Evolutionary conservation across 2,329 filamentous ascomycete genomes (phyloP), one percentile per base, ranked within the genome.

Genomic region (Neurospora crassa): DNA sequence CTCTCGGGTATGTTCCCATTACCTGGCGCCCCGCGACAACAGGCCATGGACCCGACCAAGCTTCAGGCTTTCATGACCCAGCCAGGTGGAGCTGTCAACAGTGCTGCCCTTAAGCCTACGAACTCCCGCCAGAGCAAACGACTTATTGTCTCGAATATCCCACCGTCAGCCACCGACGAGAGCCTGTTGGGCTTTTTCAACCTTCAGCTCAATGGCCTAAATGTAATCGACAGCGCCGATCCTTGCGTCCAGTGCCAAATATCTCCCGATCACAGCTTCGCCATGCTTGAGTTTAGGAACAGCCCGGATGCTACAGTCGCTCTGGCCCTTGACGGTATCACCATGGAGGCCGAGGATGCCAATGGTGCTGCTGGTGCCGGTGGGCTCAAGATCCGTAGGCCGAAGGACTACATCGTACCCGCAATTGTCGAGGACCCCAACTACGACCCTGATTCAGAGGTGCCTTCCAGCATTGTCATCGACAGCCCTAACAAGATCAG

Each of bases 1-100:
- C 87, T 99, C 67, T 99, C 96, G 75, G 91, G 95, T 84, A 97
- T 99, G 96, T 99, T 99, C 84, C 94, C 96, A 73, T 89, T 99
- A 67, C 96, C 96, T 3, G 96, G 96, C 75, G 96, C 96, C 73
- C 96, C 96, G 70, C 90, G 96, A 76, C 94, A 97, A 80, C 94
- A 97, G 78, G 91, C 93, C 42, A 96, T 98, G 91, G 96, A 99
- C 76, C 94, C 95, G 18, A 92, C 89, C 77, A 95, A 95, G 81
- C 87, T 99, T 68, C 94, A 97, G 80, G 94, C 95, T 29, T 97
- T 99, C 81, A 96, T 97, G 89, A 94, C 92, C 80, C 94, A 96
- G 79, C 92, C 95, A 16, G 89, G 89, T 70, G 91, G 91, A 70
- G 83, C 90, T 78, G 83, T 88, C 72, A 91, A 88, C 73, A 93